A percentile compares a stretch with the other conserved stretches of the same genome.
These are phyloP conservation scores for Alternaria arbusti DNA, from an alignment of 2,329 filamentous ascomycete species.

Conservation along the genomic window DNA sequence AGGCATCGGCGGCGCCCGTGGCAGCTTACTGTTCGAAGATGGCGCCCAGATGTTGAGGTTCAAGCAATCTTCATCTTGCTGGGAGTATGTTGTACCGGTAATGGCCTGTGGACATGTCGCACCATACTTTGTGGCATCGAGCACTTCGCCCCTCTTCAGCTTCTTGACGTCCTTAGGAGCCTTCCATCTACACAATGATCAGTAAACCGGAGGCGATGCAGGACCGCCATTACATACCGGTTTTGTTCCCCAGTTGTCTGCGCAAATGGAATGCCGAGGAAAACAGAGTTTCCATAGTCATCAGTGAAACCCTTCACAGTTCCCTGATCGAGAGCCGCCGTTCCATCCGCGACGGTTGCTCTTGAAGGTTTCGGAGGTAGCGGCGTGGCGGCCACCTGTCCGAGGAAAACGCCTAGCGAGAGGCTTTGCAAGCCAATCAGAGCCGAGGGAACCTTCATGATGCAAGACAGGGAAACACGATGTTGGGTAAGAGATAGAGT, in stretches of 20 bases:
- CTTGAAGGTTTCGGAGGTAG: constrained; percentile 11
- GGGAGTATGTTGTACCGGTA: constrained; percentile 24
- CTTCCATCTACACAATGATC: constrained; percentile 20
- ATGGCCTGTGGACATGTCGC: constrained; percentile 34
- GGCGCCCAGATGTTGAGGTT: constrained; percentile 44
- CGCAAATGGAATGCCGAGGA: constrained; percentile 33
- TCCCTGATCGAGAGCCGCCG: constrained; percentile 19
- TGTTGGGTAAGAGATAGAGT: constrained; percentile 7
- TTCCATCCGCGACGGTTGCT: constrained; percentile 6
- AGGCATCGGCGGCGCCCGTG: constrained; percentile 1
- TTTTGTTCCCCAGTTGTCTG: constrained; percentile 32
- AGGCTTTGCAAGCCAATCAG: constrained; percentile 10
- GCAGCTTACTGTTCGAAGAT: not conserved
- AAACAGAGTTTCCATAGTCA: constrained; percentile 27
- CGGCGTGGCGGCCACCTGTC: constrained; percentile 11
- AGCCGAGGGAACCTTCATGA: constrained; percentile 15
- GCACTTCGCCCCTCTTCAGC: constrained; percentile 12
- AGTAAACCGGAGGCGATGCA: not conserved
- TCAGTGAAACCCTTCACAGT: constrained; percentile 27
- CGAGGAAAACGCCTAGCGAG: constrained; percentile 9
- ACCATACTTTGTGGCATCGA: constrained; percentile 29
- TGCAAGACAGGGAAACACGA: constrained; percentile 2
- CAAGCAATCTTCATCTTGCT: constrained; percentile 47
- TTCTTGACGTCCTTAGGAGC: constrained; percentile 22
- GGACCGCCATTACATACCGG: constrained; percentile 13